Evolutionary conservation across 768 basidiomycete species (phyloP).

Genomic region (Krasilnikovozyma curviuscula): DNA sequence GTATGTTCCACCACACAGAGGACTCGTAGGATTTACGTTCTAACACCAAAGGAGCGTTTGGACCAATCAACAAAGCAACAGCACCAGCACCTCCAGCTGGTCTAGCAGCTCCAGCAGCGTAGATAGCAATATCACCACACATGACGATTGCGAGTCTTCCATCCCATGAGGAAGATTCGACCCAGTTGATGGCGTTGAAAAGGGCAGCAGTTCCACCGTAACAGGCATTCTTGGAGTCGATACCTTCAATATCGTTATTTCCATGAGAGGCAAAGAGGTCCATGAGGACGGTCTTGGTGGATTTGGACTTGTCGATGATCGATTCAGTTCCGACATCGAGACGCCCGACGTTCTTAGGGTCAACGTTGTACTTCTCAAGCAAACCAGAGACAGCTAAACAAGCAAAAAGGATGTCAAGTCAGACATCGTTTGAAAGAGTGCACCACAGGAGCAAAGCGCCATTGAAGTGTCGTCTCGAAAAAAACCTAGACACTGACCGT

Average conservation of each 20-base stretch:
- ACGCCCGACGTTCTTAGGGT: conserved; percentile 89
- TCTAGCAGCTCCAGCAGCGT: conserved; percentile 83
- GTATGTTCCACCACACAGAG: background rate
- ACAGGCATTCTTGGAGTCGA: conserved; percentile 98
- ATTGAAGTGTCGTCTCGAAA: background rate
- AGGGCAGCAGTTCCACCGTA: conserved; percentile 97
- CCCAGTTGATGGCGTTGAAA: conserved; percentile 98
- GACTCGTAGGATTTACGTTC: conserved; percentile 49
- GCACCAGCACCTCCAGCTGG: conserved; percentile 96
- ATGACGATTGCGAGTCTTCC: conserved; percentile 95
- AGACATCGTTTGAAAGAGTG: background rate
- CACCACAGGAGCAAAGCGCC: background rate
- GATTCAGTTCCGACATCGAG: conserved; percentile 98
- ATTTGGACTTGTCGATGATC: conserved; percentile 98
- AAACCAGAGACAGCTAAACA: conserved; percentile 62
- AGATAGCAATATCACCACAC: conserved; percentile 90
- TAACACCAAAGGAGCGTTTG: conserved; percentile 80
- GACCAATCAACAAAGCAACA: conserved; percentile 83
- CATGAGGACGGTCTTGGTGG: conserved; percentile 96
- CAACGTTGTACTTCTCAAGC: conserved; percentile 82
- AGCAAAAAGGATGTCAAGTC: background rate
- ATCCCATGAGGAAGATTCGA: conserved; percentile 90
- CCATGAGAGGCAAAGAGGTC: conserved; percentile 83
- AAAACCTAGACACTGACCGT: conserved; percentile 39
- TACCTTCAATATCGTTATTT: conserved; percentile 93